phyloP scores from a whole-genome alignment of 495 filamentous ascomycete species.

The Aspergillus coremiiformis region DNA sequence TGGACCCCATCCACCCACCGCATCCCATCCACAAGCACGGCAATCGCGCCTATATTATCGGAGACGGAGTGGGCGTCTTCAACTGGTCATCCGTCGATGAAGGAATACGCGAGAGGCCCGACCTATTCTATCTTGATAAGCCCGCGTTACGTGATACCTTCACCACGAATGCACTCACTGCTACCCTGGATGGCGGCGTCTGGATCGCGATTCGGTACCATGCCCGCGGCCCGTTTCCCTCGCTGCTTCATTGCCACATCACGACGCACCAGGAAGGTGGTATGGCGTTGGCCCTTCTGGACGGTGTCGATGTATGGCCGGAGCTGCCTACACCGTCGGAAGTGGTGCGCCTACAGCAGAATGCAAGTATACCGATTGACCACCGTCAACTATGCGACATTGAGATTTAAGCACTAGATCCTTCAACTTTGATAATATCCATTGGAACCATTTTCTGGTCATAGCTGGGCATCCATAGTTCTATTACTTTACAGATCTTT shows the following conservation, averaged over 20 bases:
- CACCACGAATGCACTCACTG: neutral
- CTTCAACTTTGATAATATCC: too few species aligned
- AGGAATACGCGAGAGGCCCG: neutral
- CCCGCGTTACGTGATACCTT: neutral
- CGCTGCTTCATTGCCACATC: neutral
- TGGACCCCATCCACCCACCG: neutral
- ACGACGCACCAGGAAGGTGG: neutral
- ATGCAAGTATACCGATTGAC: neutral
- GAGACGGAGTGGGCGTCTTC: neutral
- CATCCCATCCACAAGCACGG: neutral
- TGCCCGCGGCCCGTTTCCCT: neutral
- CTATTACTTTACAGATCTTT: too few species aligned
- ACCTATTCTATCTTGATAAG: neutral
- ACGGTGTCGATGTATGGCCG: neutral
- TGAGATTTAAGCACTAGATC: too few species aligned
- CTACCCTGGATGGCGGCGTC: neutral
- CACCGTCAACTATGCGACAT: too few species aligned
- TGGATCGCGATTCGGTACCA: neutral
- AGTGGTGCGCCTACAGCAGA: neutral
- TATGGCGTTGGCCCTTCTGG: neutral
- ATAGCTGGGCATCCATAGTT: too few species aligned
- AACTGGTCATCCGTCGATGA: neutral
- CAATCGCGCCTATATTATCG: neutral
- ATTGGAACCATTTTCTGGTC: too few species aligned
- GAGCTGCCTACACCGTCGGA: neutral